These are phyloP conservation scores for Lichtheimia corymbifera DNA, from an alignment of 371 early-diverging fungal species.

Conservation along the genomic window DNA sequence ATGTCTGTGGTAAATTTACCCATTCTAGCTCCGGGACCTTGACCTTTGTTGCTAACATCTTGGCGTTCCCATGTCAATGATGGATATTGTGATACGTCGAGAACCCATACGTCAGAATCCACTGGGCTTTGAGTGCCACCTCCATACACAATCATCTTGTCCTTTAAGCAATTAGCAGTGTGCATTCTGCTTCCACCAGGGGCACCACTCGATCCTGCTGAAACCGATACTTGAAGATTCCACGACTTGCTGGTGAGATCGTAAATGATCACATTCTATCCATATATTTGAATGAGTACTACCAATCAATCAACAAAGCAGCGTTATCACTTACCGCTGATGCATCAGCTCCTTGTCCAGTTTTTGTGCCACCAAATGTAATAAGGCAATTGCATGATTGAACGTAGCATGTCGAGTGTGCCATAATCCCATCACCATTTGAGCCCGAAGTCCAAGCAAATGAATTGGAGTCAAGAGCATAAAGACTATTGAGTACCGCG, in stretches of 20 bases:
- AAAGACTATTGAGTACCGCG: constrained; percentile 41
- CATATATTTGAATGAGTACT: not conserved
- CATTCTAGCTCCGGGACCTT: constrained; percentile 45
- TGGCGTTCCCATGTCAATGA: constrained; percentile 31
- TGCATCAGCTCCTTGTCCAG: constrained; percentile 38
- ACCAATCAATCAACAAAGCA: not conserved
- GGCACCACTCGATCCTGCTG: constrained; percentile 16
- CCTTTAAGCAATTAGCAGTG: constrained; percentile 43
- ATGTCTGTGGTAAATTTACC: constrained; percentile 29
- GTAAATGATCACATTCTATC: constrained; percentile 23
- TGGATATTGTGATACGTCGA: constrained; percentile 42
- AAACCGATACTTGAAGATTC: constrained; percentile 35
- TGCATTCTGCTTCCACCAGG: constrained; percentile 46
- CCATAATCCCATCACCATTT: constrained; percentile 42
- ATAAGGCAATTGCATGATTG: constrained; percentile 41
- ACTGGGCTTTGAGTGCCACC: constrained; percentile 43
- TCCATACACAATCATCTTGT: constrained; percentile 47
- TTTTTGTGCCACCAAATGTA: constrained; percentile 50
- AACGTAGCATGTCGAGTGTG: constrained; percentile 49
- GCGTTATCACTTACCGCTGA: constrained; percentile 21
- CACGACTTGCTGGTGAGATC: constrained; percentile 30
- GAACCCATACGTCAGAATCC: constrained; percentile 48
- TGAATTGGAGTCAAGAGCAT: constrained; percentile 38
- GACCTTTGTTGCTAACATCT: constrained; percentile 21
- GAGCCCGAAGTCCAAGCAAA: constrained; percentile 40